Conservation (phyloP, 2,329 filamentous ascomycete species). For the Boeremia exigua region DNA sequence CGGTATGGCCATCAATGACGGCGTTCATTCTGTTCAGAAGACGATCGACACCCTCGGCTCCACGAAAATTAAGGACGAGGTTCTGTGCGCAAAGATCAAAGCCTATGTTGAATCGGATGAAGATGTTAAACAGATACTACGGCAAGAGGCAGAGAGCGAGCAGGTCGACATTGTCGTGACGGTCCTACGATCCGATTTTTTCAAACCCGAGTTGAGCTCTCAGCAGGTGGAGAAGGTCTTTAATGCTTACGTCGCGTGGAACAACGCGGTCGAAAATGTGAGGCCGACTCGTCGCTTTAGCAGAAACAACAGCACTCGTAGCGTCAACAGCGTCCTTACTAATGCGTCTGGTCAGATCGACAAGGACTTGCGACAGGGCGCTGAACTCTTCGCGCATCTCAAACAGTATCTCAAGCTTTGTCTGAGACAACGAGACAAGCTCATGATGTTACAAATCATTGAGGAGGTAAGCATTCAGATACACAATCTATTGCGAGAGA, state of each 20-base stretch:
- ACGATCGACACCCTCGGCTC: conserved; percentile 77
- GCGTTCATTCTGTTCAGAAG: conserved; percentile 83
- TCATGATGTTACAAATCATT: conserved; percentile 94
- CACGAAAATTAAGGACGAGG: conserved; percentile 78
- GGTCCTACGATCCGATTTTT: conserved; percentile 78
- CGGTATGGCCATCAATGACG: conserved; percentile 86
- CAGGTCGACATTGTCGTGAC: conserved; percentile 85
- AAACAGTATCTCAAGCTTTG: conserved; percentile 95
- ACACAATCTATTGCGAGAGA: too few relatives aligned
- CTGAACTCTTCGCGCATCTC: conserved; percentile 89
- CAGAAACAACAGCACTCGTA: conserved; percentile 44
- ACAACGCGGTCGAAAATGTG: conserved; percentile 85
- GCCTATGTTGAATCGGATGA: conserved; percentile 79
- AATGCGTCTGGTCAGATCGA: conserved; percentile 62
- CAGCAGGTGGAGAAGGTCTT: conserved; percentile 84
- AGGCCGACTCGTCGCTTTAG: conserved; percentile 37
- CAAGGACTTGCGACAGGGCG: conserved; percentile 85
- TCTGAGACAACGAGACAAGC: conserved; percentile 90
- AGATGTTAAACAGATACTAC: conserved; percentile 73
- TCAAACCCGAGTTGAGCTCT: conserved; percentile 72
- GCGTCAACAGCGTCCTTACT: conserved; percentile 35
- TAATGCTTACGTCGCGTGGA: conserved; percentile 96
- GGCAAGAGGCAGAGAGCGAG: conserved; percentile 74
- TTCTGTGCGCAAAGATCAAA: conserved; percentile 81
- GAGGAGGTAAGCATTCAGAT: conserved; percentile 66